A percentile compares a stretch with the other conserved stretches of the same genome.
Evolutionary conservation across 495 filamentous ascomycete genomes (phyloP).

Genomic region (Xylaria acuta): DNA sequence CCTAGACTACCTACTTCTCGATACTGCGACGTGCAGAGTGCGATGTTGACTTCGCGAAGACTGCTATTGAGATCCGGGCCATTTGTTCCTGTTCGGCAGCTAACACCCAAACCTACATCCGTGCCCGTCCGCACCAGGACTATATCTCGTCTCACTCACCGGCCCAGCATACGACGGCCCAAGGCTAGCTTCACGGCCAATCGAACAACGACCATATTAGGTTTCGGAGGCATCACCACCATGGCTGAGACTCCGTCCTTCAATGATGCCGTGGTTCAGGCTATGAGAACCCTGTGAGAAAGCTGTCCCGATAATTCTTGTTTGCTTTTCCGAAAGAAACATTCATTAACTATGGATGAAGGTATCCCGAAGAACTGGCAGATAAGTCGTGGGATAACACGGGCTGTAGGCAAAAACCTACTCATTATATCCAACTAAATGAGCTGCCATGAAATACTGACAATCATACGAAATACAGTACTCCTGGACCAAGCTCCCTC

Average conservation of each 20-base stretch:
- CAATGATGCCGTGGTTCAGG: conserved; percentile 76
- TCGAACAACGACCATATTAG: not conserved
- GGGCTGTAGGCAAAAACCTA: conserved; percentile 62
- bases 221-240: conserved; percentile 3
- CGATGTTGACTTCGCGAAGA: conserved; percentile 21
- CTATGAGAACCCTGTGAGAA: conserved; percentile 82
- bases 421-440: not conserved
- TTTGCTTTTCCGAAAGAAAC: not conserved
- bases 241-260: conserved; percentile 56
- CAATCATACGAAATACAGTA: conserved; percentile 28
- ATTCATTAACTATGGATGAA: conserved; percentile 40
- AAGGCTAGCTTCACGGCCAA: not conserved
- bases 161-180: not conserved
- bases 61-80: conserved; percentile 5
- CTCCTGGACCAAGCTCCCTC: conserved; percentile 37
- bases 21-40: not conserved
- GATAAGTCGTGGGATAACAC: conserved; percentile 95
- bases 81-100: not conserved
- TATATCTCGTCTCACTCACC: not conserved
- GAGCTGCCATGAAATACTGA: conserved; percentile 1
- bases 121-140: not conserved
- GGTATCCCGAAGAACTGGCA: conserved; percentile 87
- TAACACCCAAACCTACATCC: not conserved
- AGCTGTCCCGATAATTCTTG: not conserved
- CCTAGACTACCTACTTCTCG: not conserved